Evolutionary conservation across 1,139 yeast species (phyloP).

Genomic region (Blastobotrys indianensis): DNA sequence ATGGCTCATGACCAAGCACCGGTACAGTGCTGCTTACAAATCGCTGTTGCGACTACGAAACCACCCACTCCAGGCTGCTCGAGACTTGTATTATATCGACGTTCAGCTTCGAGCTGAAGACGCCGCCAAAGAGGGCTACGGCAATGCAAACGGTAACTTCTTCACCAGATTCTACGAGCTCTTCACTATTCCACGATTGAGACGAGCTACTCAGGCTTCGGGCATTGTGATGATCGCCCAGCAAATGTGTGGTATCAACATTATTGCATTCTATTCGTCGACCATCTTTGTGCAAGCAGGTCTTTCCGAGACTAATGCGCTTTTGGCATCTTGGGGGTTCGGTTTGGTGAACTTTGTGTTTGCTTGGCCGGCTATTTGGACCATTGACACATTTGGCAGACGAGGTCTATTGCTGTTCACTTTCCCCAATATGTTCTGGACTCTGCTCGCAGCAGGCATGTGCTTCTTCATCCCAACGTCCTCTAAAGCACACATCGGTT

Average conservation of each 20-base stretch:
- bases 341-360: constrained; percentile 77
- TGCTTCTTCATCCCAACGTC: constrained; percentile 61
- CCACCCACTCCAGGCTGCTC: constrained; percentile 56
- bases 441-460: constrained; percentile 65
- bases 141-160: no score
- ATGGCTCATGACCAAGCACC: constrained; percentile 57
- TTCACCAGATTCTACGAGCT: constrained; percentile 39
- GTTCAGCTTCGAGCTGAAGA: constrained; percentile 59
- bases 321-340: constrained; percentile 80
- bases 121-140: no score
- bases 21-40: constrained; percentile 51
- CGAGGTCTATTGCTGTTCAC: constrained; percentile 62
- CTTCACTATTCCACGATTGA: constrained; percentile 63
- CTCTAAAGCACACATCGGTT: constrained; percentile 51
- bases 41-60: constrained; percentile 47
- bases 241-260: constrained; percentile 89
- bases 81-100: constrained; percentile 71
- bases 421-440: constrained; percentile 68
- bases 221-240: constrained; percentile 63
- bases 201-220: constrained; percentile 77
- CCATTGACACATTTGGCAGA: constrained; percentile 77
- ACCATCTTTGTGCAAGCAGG: constrained; percentile 66
- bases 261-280: constrained; percentile 62
- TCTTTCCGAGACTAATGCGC: constrained; percentile 53
- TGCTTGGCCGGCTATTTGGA: constrained; percentile 78